phyloP scores from a whole-genome alignment of 2,329 filamentous ascomycete genomes.

The Graphilbum sp. region DNA sequence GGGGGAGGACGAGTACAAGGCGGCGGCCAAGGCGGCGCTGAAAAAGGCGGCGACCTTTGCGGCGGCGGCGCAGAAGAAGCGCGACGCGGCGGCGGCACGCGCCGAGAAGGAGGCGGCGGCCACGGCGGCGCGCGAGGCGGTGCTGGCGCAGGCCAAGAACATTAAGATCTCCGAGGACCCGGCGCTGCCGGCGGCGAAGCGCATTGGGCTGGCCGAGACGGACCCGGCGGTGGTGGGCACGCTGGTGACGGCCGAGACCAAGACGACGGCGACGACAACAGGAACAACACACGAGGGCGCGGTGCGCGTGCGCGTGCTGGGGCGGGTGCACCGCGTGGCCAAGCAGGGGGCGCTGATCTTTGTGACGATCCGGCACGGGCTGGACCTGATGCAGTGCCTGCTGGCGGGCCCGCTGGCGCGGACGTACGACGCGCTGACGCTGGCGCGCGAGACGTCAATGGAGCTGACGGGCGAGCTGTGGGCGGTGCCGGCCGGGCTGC shows the following conservation, averaged over 20 bases:
- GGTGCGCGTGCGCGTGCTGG: slow-evolving; percentile 56
- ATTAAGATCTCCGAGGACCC: slow-evolving; percentile 55
- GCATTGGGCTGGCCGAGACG: slow-evolving; percentile 45
- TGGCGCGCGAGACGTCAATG: slow-evolving; percentile 78
- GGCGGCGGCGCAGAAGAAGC: slow-evolving; percentile 70
- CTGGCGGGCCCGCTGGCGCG: slow-evolving; percentile 68
- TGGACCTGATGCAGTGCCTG: slow-evolving; percentile 72
- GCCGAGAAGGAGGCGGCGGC: slow-evolving; percentile 58
- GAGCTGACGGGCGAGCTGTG: slow-evolving; percentile 71
- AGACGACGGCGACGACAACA: slow-evolving; percentile 27
- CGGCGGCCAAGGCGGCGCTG: slow-evolving; percentile 64
- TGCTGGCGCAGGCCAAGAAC: slow-evolving; percentile 69
- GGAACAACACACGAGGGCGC: slow-evolving; percentile 41
- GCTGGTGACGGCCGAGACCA: slow-evolving; percentile 14
- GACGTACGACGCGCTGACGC: slow-evolving; percentile 78
- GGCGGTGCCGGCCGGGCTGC: slow-evolving; percentile 59
- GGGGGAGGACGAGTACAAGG: slow-evolving; percentile 59
- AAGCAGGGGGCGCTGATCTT: slow-evolving; percentile 76
- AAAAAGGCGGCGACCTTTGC: slow-evolving; percentile 70
- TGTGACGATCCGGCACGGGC: slow-evolving; percentile 71
- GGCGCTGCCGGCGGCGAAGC: slow-evolving; percentile 55
- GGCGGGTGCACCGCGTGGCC: slow-evolving; percentile 67
- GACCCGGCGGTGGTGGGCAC: slow-evolving; percentile 19
- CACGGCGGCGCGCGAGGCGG: slow-evolving; percentile 50
- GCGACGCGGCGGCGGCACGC: slow-evolving; percentile 57